Evolutionary conservation across 2,329 filamentous ascomycete genomes (phyloP), one percentile per base, ranked within the genome.

Genomic region (Arthroderma sp.): DNA sequence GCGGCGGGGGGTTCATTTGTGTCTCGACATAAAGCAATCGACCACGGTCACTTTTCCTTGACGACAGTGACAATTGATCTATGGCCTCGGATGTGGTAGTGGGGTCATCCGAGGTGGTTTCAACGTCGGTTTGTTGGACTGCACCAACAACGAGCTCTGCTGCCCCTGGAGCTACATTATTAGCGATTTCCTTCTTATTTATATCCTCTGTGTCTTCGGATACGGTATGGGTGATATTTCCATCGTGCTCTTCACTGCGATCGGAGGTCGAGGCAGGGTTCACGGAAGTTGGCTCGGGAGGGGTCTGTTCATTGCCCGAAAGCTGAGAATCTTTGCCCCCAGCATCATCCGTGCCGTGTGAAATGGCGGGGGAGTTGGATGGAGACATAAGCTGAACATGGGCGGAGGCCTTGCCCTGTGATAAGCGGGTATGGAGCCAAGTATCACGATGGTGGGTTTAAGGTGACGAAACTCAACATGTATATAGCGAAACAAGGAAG

Each of bases 1-100:
- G 64, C 39, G 71, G 71, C 29, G 70, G 69, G 9, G 53, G 47
- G 15, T 55, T 55, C 29, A 46, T 28, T 36, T 45, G 32, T 7
- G 46, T 46, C 4, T 48, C 29, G 22, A 48, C 31, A 4, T 37
- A 42, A 6, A 48, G 38, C 36, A 43, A 29, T 15, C 40, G 46
- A 11, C 29, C 31, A 28, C 28, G 33, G 15, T 40, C 37, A n/a
- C 32, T 31, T 33, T 42, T 36, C 27, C 39, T 45, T 10, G 36
- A 40, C 6, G 40, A 48, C 30, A 50, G 31, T 4, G 48, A 44
- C 6, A 49, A 36, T 27, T 36, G 29, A 9, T 49, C 47, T 27
- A 45, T 40, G 6, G 42, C 15, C 15, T 22, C 15, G 15, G 15
- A 22, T 2, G 15, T 22, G 15, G 15, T 3, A 22, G 15, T 22